These are phyloP conservation scores for Talinum fruticosum DNA, from an alignment of 148 eudicot genomes.

Conservation along the genomic window DNA sequence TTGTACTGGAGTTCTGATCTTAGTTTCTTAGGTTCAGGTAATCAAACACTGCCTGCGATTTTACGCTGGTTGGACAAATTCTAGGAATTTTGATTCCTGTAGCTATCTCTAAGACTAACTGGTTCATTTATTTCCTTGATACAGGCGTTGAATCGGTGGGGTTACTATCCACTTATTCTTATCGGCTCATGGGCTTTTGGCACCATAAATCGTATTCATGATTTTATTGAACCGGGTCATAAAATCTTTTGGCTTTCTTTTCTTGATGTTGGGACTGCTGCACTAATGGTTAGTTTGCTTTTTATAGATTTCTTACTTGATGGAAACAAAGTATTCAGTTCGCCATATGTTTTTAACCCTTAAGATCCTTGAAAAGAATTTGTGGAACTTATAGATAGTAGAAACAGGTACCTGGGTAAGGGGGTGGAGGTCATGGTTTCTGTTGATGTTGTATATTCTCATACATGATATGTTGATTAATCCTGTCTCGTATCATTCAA, in stretches of 20 bases:
- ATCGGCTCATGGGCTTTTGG: conserved; percentile 98
- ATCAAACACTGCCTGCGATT: not conserved
- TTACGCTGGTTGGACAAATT: not conserved
- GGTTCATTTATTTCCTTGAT: conserved; percentile 12
- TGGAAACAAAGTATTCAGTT: not conserved
- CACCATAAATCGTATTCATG: conserved; percentile 89
- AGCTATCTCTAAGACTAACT: conserved; percentile 8
- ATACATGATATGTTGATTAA: not conserved
- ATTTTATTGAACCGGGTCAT: conserved; percentile 82
- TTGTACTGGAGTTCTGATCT: conserved; percentile 3
- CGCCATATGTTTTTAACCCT: not conserved
- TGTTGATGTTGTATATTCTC: not conserved
- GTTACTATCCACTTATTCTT: conserved; percentile 93
- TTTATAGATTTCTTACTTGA: not conserved
- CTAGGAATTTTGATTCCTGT: not conserved
- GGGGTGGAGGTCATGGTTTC: not conserved
- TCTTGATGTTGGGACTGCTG: conserved; percentile 96
- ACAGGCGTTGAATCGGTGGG: conserved; percentile 92
- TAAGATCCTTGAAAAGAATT: not conserved
- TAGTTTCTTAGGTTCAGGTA: conserved; percentile 11
- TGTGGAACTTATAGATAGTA: not conserved
- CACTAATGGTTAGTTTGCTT: conserved; percentile 65
- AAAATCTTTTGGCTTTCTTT: conserved; percentile 92
- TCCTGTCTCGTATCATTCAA: not conserved
- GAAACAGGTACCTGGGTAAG: not conserved